Evolutionary conservation across 331 rosid genomes (phyloP).

Genomic region (Rhamnella rubrinervis): DNA sequence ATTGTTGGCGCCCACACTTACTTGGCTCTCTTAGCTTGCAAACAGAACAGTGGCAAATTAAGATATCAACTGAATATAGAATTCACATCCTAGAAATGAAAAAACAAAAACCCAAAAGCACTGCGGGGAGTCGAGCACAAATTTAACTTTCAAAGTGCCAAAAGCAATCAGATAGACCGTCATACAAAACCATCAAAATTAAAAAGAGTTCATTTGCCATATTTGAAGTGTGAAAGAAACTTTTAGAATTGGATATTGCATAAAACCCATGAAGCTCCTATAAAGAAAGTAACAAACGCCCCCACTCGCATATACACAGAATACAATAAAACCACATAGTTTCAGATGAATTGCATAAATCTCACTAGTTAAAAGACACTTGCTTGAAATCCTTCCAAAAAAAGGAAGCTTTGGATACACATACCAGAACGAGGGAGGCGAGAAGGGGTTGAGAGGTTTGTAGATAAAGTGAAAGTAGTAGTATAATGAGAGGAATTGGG

Average conservation of each 20-base stretch:
- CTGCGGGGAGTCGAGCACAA: not conserved
- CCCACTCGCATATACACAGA: not conserved
- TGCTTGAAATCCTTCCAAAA: not conserved
- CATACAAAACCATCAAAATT: not conserved
- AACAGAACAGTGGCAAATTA: conserved; percentile 40
- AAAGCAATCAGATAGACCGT: too few species aligned
- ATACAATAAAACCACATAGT: not conserved
- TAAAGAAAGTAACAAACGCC: too few species aligned
- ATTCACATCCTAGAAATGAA: conserved; percentile 2
- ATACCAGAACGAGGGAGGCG: conserved; percentile 38
- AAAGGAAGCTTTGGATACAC: conserved; percentile 4
- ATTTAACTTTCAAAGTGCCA: not conserved
- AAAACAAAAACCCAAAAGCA: not conserved
- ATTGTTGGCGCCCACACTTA: conserved; percentile 44
- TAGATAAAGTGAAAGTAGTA: conserved; percentile 25
- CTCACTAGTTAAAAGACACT: too few species aligned
- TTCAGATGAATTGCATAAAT: not conserved
- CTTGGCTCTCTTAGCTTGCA: conserved; percentile 70
- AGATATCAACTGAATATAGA: conserved; percentile 3
- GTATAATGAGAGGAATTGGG: conserved; percentile 10
- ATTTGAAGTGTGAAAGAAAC: too few species aligned
- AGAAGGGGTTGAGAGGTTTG: conserved; percentile 29
- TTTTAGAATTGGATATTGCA: not conserved
- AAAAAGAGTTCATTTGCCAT: not conserved
- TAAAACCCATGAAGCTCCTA: conserved; percentile 9